Base-by-base conservation (phyloP, 2,329 filamentous ascomycete genomes). In the Clonostachys chloroleuca region DNA sequence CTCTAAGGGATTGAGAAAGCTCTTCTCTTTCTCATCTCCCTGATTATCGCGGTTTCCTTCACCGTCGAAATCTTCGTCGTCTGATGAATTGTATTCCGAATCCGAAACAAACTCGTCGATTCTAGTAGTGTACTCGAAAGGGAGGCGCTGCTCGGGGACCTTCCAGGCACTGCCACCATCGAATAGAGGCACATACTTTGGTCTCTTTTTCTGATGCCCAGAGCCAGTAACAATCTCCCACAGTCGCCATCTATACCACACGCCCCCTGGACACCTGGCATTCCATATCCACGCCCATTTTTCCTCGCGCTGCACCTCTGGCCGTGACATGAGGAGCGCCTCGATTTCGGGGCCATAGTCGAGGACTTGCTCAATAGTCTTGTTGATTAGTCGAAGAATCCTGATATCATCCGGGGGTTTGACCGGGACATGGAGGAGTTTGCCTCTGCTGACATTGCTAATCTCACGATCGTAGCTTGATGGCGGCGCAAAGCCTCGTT, bases 281-380 rank as follows among this genome's bases (percentile, higher is more conserved):
- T 97, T 87, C 85, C 89, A 99, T 6, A 99, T 74, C 88, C 92
- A 99, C 0, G 91, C 87, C 84, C 92, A 97, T 54, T 86, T 91
- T 63, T 95, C 89, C 50, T 96, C 89, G 39, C 77, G 79, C 61
- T 95, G 89, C 2, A 97, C 87, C 47, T 91, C 83, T 0, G 87
- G 81, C 16, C 89, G 78, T 44, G 85, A 86, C 94, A 97, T 97
- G 7, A 99, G 77, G 3, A 95, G 73, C 6, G 92, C 91, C 66
- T 99, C 94, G 51, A 96, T 95, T 59, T 94, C 89, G 0, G 89
- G 83, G 0, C 92, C 91, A 55, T 94, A 83, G 18, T 83, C 81
- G 9, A 96, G 71, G 1, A 97, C 74, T 4, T 80, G 78, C 59
- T 97, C 92, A 34, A 95, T 78, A 0, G 91, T 87, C 62, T 87